These are phyloP conservation scores for Apiotrichum akiyoshidainum DNA, from an alignment of 1,284 basidiomycete genomes.

Conservation along the genomic window DNA sequence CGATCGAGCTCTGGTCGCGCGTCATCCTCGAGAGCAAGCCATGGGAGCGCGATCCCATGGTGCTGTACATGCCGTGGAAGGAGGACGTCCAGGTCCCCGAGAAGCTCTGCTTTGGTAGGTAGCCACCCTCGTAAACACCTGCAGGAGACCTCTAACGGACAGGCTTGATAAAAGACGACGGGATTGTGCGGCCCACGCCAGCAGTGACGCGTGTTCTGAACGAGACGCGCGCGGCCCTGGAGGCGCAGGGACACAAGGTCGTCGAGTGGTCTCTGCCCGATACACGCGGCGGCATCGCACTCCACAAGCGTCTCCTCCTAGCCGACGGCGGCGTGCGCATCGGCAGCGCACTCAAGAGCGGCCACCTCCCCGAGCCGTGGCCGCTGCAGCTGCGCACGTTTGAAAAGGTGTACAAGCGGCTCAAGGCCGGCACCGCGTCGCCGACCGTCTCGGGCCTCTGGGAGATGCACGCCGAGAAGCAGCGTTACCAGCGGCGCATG, in stretches of 20 bases:
- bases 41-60: slow-evolving; percentile 65
- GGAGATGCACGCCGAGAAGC: slow-evolving; percentile 9
- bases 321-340: slow-evolving; percentile 10
- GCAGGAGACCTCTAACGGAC: too few relatives aligned
- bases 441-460: slow-evolving; percentile 9
- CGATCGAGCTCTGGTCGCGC: slow-evolving; percentile 62
- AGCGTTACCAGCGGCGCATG: slow-evolving; percentile 3
- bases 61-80: slow-evolving; percentile 61
- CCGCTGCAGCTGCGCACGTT: slow-evolving; percentile 1
- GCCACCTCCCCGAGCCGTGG: slow-evolving; percentile 14
- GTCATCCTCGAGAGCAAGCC: slow-evolving; percentile 53
- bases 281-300: neutral
- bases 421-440: neutral
- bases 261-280: slow-evolving; percentile 38
- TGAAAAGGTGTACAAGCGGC: neutral
- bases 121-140: too few relatives aligned
- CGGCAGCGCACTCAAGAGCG: neutral
- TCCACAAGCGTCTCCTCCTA: slow-evolving; percentile 1
- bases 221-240: slow-evolving; percentile 58
- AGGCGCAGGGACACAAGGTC: slow-evolving; percentile 61
- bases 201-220: slow-evolving; percentile 64
- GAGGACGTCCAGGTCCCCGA: slow-evolving; percentile 57
- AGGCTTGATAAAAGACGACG: slow-evolving; percentile 56
- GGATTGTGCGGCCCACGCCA: slow-evolving; percentile 61
- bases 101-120: slow-evolving; percentile 52